Conservation (phyloP, 2,329 filamentous ascomycete species). For the Penicillium sp. region DNA sequence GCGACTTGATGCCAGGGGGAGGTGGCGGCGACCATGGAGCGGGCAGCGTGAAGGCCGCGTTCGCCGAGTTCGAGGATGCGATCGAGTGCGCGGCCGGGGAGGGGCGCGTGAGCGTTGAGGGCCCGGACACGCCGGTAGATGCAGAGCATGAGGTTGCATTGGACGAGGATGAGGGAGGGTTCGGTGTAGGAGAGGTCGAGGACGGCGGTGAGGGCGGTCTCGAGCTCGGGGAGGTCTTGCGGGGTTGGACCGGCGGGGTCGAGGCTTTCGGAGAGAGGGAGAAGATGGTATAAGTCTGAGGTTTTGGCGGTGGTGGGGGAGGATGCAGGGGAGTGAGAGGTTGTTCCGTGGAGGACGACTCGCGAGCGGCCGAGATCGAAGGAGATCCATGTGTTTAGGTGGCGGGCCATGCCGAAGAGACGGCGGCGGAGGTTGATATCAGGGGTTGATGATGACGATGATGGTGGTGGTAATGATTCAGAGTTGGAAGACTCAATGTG, state of each 20-base stretch:
- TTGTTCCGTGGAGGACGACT: constrained; percentile 45
- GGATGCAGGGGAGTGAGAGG: constrained; percentile 40
- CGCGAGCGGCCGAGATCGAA: constrained; percentile 54
- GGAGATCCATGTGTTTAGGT: constrained; percentile 55
- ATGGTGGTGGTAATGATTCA: constrained; percentile 3
- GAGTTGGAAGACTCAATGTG: constrained; percentile 24
- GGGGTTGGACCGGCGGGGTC: constrained; percentile 44
- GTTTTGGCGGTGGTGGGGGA: neutral
- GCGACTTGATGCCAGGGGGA: constrained; percentile 56
- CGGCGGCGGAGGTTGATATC: constrained; percentile 38
- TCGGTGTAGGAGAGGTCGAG: constrained; percentile 38
- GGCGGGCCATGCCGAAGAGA: constrained; percentile 48
- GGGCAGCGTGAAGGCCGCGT: constrained; percentile 45
- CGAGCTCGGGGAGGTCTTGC: constrained; percentile 39
- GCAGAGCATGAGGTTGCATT: constrained; percentile 52
- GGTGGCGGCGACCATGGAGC: constrained; percentile 40
- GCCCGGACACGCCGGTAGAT: constrained; percentile 51
- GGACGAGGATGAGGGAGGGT: constrained; percentile 44
- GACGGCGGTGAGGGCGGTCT: constrained; percentile 39
- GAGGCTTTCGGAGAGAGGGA: constrained; percentile 50
- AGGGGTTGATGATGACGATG: constrained; percentile 3
- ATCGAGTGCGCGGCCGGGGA: constrained; percentile 41
- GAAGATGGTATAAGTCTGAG: constrained; percentile 46
- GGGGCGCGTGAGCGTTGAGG: constrained; percentile 38
- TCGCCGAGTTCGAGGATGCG: constrained; percentile 43